Base-by-base conservation (phyloP, 2,329 filamentous ascomycete genomes). In the Calonectria montana region DNA sequence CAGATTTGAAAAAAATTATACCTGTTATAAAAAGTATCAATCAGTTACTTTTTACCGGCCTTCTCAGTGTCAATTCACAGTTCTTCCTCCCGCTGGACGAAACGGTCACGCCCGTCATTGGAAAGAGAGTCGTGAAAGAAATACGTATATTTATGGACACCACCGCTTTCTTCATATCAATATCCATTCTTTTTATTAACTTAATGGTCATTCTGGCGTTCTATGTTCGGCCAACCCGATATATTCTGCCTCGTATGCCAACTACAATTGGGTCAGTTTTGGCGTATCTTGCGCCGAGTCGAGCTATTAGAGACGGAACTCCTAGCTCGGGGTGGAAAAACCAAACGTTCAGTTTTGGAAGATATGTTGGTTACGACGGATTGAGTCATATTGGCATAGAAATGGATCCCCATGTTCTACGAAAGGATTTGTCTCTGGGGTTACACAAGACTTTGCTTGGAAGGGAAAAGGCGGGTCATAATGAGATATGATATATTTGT, bases 301-400 rank as follows among this genome's bases (percentile, higher is more conserved):
- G 55, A 27, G 55, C 48, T 4, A 43, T 66, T 4, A 31, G 15
- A 21, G 16, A 53, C 9, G 61, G 61, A 3, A n/a, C 25, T 1
- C 48, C 53, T 18, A 12, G 21, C 9, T 27, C 43, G 0, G 35
- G 55, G 3, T 53, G 59, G 63, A 23, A 16, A 23, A 21, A 47
- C 29, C 41, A 57, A 37, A 64, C 64, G 3, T 71, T 67, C 37
- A 65, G 69, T 18, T 67, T 67, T 23, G 69, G 69, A 2, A 57
- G 69, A n/a, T 67, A 65, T 23, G 25, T 64, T 27, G 69, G 57
- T 4, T 29, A 64, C 7, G 65, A 68, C 12, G 69, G 65, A 8
- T 25, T 43, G 21, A 43, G 35, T 1, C 41, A 71, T 41, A 18
- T 71, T 6, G 69, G 69, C 2, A 50, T 71, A 37, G 69, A 71